Evolutionary conservation across 345 rosid genomes (phyloP), one percentile per base, ranked within the genome.

Genomic region (Gossypium rotundifolium): DNA sequence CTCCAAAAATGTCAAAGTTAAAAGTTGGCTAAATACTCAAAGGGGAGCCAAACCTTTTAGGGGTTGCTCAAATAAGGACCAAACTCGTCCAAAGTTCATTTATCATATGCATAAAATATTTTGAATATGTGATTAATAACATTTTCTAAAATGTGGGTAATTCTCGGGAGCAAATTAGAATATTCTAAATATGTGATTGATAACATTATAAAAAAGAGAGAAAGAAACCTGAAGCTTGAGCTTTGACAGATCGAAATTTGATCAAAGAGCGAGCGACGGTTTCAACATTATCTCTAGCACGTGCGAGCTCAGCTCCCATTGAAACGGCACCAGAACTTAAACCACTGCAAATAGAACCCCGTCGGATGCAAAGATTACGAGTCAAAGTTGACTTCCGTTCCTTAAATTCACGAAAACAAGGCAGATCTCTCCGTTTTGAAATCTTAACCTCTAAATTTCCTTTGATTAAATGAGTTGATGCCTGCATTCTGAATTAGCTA

Each of bases 171-270:
- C 23, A 63, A 33, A 33, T 33, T 13, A 10, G 25, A 22, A 57
- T 13, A 57, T 57, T 57, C 14, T 57, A 11, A 57, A 57, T 3
- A 57, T 22, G 33, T 53, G 20, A 53, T 6, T 53, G n/a, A 53
- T 17, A n/a, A 53, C 9, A 17, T 53, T 53, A 2, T 10, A 12
- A 42, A 57, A 9, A 33, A 68, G 38, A 55, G 14, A 60, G 18
- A 23, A 40, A 82, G 92, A 72, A 70, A 94, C 98, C 98, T 64
- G 93, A 84, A 69, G 91, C 85, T 5, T 88, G 89, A 60, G 90
- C 87, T 78, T 78, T 88, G 76, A 88, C 78, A 1, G 90, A 84
- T 84, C 89, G 86, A 72, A 88, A 45, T 84, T 87, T 90, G 60
- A 83, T 74, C 14, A 91, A 79, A 25, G 88, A 78, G 74, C 80